Base-by-base conservation (phyloP, 1,139 yeast genomes). In the Kodamaea sp. region DNA sequence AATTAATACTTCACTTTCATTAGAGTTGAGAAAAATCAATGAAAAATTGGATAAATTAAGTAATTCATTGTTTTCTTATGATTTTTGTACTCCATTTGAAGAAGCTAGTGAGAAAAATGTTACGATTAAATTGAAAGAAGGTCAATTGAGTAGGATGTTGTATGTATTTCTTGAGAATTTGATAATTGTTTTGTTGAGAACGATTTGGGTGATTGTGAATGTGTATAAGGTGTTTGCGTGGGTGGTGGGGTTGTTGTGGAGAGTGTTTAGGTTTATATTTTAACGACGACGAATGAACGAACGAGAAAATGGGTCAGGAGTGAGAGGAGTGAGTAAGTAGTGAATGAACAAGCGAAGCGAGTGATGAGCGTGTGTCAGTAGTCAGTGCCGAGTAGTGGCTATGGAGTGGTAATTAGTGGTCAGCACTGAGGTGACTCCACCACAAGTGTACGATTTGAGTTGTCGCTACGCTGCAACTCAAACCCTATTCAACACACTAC, bases 1-100 rank as follows among this genome's bases (percentile, higher is more conserved):
- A 54, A 83, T 88, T 44, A 86, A 84, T 58, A 88, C 96, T 0
- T 83, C 94, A 1, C 64, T 87, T 37, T 78, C 89, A 25, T 63
- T 87, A 38, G 87, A 85, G 50, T 65, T 86, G 31, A 68, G 95
- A 41, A 78, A 80, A 45, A 66, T 85, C n/a, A 76, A 76, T 37
- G 95, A 86, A 54, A 72, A 80, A 36, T 65, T 82, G 24, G 95
- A 84, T 43, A 73, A 71, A 34, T 63, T 82, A 36, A 73, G 75
- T 40, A 46, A 50, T 4, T 61, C 70, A 7, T 48, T 69, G 11
- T 63, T 64, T 41, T 39, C 50, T 40, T 44, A 51, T 40, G 65
- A 68, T 3, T 52, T 51, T 8, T 59, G 49, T 39, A 54, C 50
- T 5, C 25, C 15, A 7, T 35, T 42, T 42, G 20, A 15, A 15